Evolutionary conservation across 75 land plant genomes (phyloP), one percentile per base, ranked within the genome.

Genomic region (Pinus albicaulis): DNA sequence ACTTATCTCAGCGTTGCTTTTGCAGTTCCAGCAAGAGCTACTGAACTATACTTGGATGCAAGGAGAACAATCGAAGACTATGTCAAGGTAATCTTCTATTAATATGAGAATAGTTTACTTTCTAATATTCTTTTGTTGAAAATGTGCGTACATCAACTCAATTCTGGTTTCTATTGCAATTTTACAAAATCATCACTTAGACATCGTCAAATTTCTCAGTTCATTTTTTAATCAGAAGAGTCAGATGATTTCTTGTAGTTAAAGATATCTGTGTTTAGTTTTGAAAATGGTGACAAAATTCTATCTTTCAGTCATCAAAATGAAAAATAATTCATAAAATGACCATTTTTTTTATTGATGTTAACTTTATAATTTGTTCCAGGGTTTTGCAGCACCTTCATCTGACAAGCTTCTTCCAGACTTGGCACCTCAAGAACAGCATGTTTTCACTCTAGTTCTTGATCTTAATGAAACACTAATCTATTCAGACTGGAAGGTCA

Each of bases 371-470:
- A 76, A 13, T 73, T 23, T 20, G 57, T 7, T 53, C 13, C 59
- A 96, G 99, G 95, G 88, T 38, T 94, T 92, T 86, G 90, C 96
- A 69, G 99, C 94, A 69, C 99, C 99, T 64, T 77, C 84, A 10
- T 86, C 99, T 34, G 95, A 93, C 6, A 95, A 92, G 85, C 92
- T 98, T 71, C 90, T 98, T 75, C 99, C 99, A 16, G 98, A 94
- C 86, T 83, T 95, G 78, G 83, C 76, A 80, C 96, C 98, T 52
- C 81, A 83, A 78, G 98, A 92, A 73, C 89, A 86, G 63, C 89
- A 89, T 76, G 92, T 92, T n/a, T 91, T 87, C 68, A 98, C 99
- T 34, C 90, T 98, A 76, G 98, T 98, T 57, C 75, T 98, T 14
- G 99, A 98, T 83, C 88, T 98, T 15, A 89, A 92, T 80, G 99